A percentile compares a stretch with the other conserved stretches of the same genome.
Evolutionary conservation across 2,329 filamentous ascomycete genomes (phyloP).

Genomic region (Chalaropsis thielavioides): DNA sequence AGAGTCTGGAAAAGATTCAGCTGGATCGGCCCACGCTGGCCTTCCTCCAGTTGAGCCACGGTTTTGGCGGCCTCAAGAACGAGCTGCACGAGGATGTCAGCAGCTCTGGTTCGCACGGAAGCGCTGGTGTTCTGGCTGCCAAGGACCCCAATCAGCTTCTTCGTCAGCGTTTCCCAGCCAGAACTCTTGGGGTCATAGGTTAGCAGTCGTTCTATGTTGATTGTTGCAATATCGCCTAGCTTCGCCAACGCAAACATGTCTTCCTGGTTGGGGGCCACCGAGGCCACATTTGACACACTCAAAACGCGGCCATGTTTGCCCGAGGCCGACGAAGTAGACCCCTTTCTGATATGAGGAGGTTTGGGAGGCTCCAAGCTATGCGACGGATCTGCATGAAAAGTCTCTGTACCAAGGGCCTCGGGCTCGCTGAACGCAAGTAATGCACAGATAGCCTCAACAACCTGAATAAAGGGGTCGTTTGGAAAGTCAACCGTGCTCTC

Average conservation of each 20-base stretch:
- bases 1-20: conserved; percentile 55
- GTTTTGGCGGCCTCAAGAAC: conserved; percentile 43
- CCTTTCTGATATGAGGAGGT: conserved; percentile 21
- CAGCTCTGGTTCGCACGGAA: conserved; percentile 44
- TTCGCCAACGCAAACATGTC: conserved; percentile 57
- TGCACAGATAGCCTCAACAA: conserved; percentile 60
- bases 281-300: conserved; percentile 33
- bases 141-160: conserved; percentile 38
- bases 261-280: conserved; percentile 42
- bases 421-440: conserved; percentile 38
- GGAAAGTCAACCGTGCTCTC: conserved; percentile 89
- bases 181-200: conserved; percentile 50
- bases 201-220: conserved; percentile 63
- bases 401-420: not conserved
- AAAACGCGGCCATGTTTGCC: conserved; percentile 33
- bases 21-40: conserved; percentile 48
- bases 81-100: conserved; percentile 47
- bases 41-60: conserved; percentile 37
- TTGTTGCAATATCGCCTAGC: conserved; percentile 54
- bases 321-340: conserved; percentile 26
- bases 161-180: conserved; percentile 58
- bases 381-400: conserved; percentile 9
- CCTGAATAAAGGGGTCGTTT: conserved; percentile 62
- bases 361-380: conserved; percentile 11
- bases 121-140: conserved; percentile 34